Evolutionary conservation across 208 protist species (phyloP), one percentile per base, ranked within the genome.

Genomic region (Phytomonas sp.): DNA sequence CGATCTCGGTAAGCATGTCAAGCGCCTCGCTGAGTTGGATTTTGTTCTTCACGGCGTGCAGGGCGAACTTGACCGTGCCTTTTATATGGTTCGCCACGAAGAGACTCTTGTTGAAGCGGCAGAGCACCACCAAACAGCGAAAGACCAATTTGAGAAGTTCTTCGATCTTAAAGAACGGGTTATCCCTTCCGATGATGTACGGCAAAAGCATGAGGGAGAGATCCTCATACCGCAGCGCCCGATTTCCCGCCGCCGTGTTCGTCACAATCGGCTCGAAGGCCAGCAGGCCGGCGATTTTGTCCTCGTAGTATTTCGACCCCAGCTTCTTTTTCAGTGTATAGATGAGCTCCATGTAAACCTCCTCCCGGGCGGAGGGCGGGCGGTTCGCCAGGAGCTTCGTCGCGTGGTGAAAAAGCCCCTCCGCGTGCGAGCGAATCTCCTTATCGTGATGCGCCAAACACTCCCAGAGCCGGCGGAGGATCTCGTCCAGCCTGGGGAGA

Each of bases 211-310:
- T 76, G n/a, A 80, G 76, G 11, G 86, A 87, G 4, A 95, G 72
- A 66, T 89, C 79, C 66, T 95, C 87, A 73, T 93, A 93, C 11
- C 70, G 73, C 26, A 87, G 70, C 56, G 70, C 69, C 31, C 76
- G 74, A 29, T 68, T 70, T 42, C 45, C 67, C 33, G 81, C 83
- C 12, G 80, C 78, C 31, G 83, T 87, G 74, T 83, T 90, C 70
- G 84, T 90, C 10, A 91, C 82, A 29, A 95, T 84, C n/a, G 89
- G 85, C 72, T 95, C 81, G 75, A 95, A 95, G 0, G 86, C 89
- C 6, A 95, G 69, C 29, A 95, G 67, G 0, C 89, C 89, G n/a
- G 89, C 87, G 14, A 91, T 81, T 29, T 81, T 79, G 34, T 75
- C 80, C 30, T 88, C 81, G 32, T 80, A 72, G 5, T 68, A 75